phyloP scores from a whole-genome alignment of 805 yeast genomes.

The Kodamaea sagamina region DNA sequence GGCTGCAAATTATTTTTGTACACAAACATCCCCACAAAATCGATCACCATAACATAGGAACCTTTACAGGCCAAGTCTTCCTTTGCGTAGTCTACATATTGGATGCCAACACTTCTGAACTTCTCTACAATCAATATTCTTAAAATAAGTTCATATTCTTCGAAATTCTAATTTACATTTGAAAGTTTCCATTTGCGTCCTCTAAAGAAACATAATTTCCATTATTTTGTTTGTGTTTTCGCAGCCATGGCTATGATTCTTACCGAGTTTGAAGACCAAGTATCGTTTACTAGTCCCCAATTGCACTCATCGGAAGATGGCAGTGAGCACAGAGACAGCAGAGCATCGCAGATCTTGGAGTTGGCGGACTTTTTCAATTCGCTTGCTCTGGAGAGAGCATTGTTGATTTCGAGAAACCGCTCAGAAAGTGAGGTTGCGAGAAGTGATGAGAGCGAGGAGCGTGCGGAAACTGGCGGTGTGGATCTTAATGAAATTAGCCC shows the following conservation, averaged over 20 bases:
- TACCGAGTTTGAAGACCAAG: slow-evolving; percentile 3
- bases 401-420: not conserved
- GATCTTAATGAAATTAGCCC: too few relatives aligned
- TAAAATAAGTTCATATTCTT: too few relatives aligned
- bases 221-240: not conserved
- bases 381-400: not conserved
- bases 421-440: not conserved
- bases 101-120: too few relatives aligned
- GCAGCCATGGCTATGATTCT: slow-evolving; percentile 3
- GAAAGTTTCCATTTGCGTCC: too few relatives aligned
- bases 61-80: too few relatives aligned
- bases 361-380: slow-evolving; percentile 1
- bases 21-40: not conserved
- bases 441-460: not conserved
- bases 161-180: too few relatives aligned
- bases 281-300: slow-evolving; percentile 6
- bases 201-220: too few relatives aligned
- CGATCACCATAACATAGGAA: too few relatives aligned
- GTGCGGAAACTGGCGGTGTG: too few relatives aligned
- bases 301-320: not conserved
- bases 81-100: too few relatives aligned
- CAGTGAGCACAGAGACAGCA: not conserved
- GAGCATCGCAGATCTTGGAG: not conserved
- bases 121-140: too few relatives aligned
- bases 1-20: not conserved